Conservation (phyloP, 305 asterid species). For the Ilex paraguariensis region DNA sequence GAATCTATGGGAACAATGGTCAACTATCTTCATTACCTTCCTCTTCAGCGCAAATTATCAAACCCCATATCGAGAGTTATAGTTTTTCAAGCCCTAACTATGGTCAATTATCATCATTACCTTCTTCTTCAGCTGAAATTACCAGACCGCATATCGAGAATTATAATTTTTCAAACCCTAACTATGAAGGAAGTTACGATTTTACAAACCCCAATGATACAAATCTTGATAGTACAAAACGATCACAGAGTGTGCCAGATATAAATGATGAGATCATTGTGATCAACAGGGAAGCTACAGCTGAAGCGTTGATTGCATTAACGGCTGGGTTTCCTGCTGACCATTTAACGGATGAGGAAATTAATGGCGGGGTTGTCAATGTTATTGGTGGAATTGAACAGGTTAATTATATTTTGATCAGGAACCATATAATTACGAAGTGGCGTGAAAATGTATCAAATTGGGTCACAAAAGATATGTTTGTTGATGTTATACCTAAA, state of each 20-base stretch:
- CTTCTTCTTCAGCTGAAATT: neutral
- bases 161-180: too few species aligned
- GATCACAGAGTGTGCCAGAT: conserved; percentile 29
- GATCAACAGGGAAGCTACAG: conserved; percentile 81
- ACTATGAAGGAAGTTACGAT: too few species aligned
- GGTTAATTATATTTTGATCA: conserved; percentile 79
- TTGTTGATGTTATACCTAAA: conserved; percentile 60
- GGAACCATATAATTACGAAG: conserved; percentile 75
- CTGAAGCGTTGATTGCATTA: conserved; percentile 87
- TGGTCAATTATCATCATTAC: neutral
- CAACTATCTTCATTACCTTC: neutral
- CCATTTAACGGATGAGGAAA: conserved; percentile 83
- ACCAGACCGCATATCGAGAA: neutral
- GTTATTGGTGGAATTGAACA: conserved; percentile 92
- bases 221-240: conserved; percentile 17
- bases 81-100: neutral
- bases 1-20: neutral
- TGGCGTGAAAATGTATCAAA: conserved; percentile 84
- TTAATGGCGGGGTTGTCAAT: conserved; percentile 82
- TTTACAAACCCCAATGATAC: conserved; percentile 7
- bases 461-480: conserved; percentile 82
- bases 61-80: neutral
- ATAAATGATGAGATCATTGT: conserved; percentile 86
- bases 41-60: neutral
- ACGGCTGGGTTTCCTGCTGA: conserved; percentile 95